These are phyloP conservation scores for Alternaria conjuncta DNA, from an alignment of 2,329 filamentous ascomycete species.

Conservation along the genomic window DNA sequence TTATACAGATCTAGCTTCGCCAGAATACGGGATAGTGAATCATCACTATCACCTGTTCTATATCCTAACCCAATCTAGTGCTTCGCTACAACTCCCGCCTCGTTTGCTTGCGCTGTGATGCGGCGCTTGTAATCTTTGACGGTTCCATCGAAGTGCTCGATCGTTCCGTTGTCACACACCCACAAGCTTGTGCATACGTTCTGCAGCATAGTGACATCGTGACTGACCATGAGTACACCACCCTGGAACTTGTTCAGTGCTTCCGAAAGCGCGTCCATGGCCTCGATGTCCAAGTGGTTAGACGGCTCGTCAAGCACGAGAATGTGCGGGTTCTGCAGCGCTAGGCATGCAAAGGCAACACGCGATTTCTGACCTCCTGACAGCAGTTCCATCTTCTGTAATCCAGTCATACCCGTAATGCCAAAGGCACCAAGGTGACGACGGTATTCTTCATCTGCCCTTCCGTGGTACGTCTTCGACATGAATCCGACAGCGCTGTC, in stretches of 20 bases:
- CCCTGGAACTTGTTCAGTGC: slow-evolving; percentile 88
- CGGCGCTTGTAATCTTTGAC: slow-evolving; percentile 98
- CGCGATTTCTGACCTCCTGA: slow-evolving; percentile 98
- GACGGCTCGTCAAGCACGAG: slow-evolving; percentile 97
- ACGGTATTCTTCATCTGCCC: slow-evolving; percentile 94
- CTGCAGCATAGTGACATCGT: slow-evolving; percentile 98
- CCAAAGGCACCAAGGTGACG: slow-evolving; percentile 87
- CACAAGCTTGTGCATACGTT: slow-evolving; percentile 93
- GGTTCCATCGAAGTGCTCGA: slow-evolving; percentile 94
- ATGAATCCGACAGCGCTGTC: slow-evolving; percentile 94
- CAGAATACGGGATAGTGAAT: background rate
- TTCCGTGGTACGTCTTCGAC: slow-evolving; percentile 88
- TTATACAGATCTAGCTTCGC: background rate
- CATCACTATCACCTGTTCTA: background rate
- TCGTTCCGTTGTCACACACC: slow-evolving; percentile 93
- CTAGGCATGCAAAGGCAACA: slow-evolving; percentile 96
- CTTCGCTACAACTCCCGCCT: slow-evolving; percentile 78
- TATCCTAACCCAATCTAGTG: slow-evolving; percentile 39
- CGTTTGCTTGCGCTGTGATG: slow-evolving; percentile 87
- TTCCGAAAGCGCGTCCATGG: slow-evolving; percentile 91
- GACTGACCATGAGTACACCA: slow-evolving; percentile 96
- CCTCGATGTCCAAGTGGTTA: slow-evolving; percentile 98
- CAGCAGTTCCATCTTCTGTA: slow-evolving; percentile 92
- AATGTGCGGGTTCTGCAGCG: slow-evolving; percentile 92
- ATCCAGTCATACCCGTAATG: slow-evolving; percentile 89